Percentiles rank a stretch among this genome's conserved stretches.
These are phyloP conservation scores for Erysiphe pulchra DNA, from an alignment of 2,329 filamentous ascomycete species.

Conservation along the genomic window DNA sequence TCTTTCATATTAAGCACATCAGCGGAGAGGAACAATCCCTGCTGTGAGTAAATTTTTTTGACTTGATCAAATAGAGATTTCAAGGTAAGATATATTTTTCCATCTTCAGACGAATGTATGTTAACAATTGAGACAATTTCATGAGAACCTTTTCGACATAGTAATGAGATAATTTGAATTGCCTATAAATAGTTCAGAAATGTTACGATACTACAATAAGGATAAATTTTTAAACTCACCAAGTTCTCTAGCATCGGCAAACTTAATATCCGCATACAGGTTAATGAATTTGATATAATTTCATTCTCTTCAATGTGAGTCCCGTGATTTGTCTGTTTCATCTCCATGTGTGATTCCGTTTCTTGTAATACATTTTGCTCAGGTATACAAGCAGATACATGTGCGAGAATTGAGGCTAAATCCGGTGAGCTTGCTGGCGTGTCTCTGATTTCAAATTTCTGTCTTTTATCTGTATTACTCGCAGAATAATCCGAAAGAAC, in stretches of 20 bases:
- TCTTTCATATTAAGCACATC: constrained; percentile 25
- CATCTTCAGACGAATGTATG: constrained; percentile 25
- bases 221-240: constrained; percentile 15
- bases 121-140: constrained; percentile 31
- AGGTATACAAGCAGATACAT: constrained; percentile 3
- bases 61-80: constrained; percentile 37
- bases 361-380: constrained; percentile 1
- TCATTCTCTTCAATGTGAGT: background rate
- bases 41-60: constrained; percentile 32
- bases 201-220: background rate
- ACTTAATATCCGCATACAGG: constrained; percentile 27
- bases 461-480: background rate
- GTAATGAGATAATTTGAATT: constrained; percentile 28
- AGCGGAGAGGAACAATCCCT: constrained; percentile 23
- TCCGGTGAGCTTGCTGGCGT: constrained; percentile 1
- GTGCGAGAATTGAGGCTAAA: constrained; percentile 4
- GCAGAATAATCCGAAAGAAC: constrained; percentile 2
- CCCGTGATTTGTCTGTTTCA: background rate
- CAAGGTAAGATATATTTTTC: constrained; percentile 34
- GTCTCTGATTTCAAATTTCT: background rate
- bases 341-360: background rate
- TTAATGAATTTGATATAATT: constrained; percentile 9
- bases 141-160: constrained; percentile 28
- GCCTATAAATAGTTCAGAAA: constrained; percentile 17
- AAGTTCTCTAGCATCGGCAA: constrained; percentile 34